phyloP scores from a whole-genome alignment of 1,139 yeast genomes.

The Yamadazyma buinensis region DNA sequence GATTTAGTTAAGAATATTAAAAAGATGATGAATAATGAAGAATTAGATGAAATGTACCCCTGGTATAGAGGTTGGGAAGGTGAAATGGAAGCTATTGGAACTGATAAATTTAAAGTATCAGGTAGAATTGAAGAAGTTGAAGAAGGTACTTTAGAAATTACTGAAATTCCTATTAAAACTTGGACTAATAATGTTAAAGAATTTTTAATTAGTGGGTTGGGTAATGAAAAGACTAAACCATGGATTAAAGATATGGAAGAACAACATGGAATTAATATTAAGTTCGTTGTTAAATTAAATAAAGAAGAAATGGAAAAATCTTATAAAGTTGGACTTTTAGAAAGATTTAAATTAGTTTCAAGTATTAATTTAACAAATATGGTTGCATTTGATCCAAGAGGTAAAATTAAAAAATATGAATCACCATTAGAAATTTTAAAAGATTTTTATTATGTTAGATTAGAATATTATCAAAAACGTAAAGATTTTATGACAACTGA shows the following conservation, averaged over 20 bases:
- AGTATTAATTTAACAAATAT: conserved; percentile 74
- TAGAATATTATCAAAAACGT: conserved; percentile 87
- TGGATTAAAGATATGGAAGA: conserved; percentile 97
- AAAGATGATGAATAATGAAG: conserved; percentile 71
- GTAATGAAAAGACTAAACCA: conserved; percentile 64
- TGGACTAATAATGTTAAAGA: conserved; percentile 95
- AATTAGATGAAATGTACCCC: conserved; percentile 72
- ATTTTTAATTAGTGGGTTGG: conserved; percentile 71
- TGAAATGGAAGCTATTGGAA: conserved; percentile 56
- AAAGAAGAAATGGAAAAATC: conserved; percentile 84
- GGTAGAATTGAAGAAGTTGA: conserved; percentile 84
- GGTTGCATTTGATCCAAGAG: conserved; percentile 95
- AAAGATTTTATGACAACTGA: conserved; percentile 74
- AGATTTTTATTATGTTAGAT: conserved; percentile 82
- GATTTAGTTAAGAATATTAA: conserved; percentile 77
- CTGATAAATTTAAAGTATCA: conserved; percentile 66
- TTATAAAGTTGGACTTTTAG: conserved; percentile 68
- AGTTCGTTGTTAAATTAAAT: conserved; percentile 71
- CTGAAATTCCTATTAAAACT: conserved; percentile 87
- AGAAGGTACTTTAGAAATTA: conserved; percentile 76
- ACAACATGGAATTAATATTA: conserved; percentile 80
- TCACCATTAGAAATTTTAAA: conserved; percentile 70
- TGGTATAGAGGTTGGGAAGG: conserved; percentile 99
- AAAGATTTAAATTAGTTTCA: conserved; percentile 74
- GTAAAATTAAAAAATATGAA: conserved; percentile 81